phyloP scores from a whole-genome alignment of 2,329 filamentous ascomycete genomes.

The Fusarium chaquense region DNA sequence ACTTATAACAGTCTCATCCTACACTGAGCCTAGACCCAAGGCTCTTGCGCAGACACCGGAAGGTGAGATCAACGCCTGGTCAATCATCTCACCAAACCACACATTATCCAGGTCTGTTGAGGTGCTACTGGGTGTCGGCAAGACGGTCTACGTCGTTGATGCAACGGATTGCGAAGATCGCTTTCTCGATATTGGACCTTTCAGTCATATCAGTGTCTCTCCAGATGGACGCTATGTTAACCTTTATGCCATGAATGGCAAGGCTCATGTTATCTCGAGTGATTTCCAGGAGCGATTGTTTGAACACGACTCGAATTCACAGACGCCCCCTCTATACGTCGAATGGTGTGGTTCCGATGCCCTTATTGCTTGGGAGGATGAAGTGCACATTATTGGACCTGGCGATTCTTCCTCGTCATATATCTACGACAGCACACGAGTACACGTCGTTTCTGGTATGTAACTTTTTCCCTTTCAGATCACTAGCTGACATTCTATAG shows the following conservation, averaged over 20 bases:
- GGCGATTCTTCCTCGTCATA: constrained; percentile 80
- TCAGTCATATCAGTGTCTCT: constrained; percentile 89
- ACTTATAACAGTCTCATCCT: constrained; percentile 86
- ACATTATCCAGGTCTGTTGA: constrained; percentile 94
- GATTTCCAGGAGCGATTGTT: constrained; percentile 94
- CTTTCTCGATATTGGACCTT: constrained; percentile 90
- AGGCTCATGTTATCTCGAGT: constrained; percentile 91
- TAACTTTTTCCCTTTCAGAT: rapidly evolving
- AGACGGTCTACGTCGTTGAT: constrained; percentile 89
- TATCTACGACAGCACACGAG: constrained; percentile 89
- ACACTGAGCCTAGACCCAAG: constrained; percentile 90
- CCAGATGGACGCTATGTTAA: constrained; percentile 91
- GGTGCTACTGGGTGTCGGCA: constrained; percentile 84
- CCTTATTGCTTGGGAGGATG: constrained; percentile 96
- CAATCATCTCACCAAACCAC: constrained; percentile 85
- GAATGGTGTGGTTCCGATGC: constrained; percentile 98
- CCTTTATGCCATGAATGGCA: constrained; percentile 86
- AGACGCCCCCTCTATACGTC: constrained; percentile 86
- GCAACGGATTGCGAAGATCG: constrained; percentile 91
- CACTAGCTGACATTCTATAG: constrained; percentile 52
- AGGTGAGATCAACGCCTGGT: constrained; percentile 87
- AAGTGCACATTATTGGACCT: constrained; percentile 92
- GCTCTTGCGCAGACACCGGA: constrained; percentile 81
- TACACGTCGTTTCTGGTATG: constrained; percentile 86
- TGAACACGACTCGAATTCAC: constrained; percentile 89